Percentiles rank a stretch among this genome's conserved stretches.
phyloP scores from a whole-genome alignment of 225 moss, liverwort and hornwort genomes.

The Marchantia polymorpha region DNA sequence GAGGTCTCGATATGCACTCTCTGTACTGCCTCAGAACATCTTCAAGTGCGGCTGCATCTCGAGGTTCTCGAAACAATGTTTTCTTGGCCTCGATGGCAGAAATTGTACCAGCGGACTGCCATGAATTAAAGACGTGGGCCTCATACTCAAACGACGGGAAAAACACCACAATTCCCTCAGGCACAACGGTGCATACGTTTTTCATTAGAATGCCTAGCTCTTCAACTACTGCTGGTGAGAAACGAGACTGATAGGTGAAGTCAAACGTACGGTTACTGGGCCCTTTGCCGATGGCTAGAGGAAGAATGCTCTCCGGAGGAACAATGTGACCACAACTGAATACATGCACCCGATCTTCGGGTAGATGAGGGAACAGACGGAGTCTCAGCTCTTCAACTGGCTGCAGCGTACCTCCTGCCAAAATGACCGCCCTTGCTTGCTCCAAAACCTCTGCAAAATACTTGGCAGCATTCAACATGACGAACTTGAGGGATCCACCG shows the following conservation, averaged over 20 bases:
- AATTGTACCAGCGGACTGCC: slow-evolving; percentile 65
- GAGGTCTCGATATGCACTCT: slow-evolving; percentile 49
- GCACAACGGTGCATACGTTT: slow-evolving; percentile 82
- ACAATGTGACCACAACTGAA: slow-evolving; percentile 97
- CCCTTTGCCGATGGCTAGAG: slow-evolving; percentile 76
- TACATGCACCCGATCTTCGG: slow-evolving; percentile 68
- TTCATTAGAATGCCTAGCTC: slow-evolving; percentile 84
- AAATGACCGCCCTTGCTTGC: slow-evolving; percentile 70
- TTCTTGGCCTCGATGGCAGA: slow-evolving; percentile 70
- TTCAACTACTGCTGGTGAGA: slow-evolving; percentile 59
- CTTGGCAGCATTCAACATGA: slow-evolving; percentile 91
- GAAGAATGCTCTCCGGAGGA: slow-evolving; percentile 89
- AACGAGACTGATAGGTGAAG: slow-evolving; percentile 81
- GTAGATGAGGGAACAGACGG: slow-evolving; percentile 80
- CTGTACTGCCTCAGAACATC: slow-evolving; percentile 50
- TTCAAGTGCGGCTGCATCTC: slow-evolving; percentile 63
- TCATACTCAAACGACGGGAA: slow-evolving; percentile 95
- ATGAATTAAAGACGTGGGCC: slow-evolving; percentile 72
- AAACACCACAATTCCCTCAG: slow-evolving; percentile 88
- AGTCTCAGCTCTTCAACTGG: slow-evolving; percentile 83
- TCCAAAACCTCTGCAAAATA: slow-evolving; percentile 75
- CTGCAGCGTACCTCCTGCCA: slow-evolving; percentile 96
- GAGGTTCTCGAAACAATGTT: slow-evolving; percentile 78
- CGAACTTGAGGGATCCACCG: slow-evolving; percentile 74
- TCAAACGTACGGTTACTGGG: slow-evolving; percentile 70